A percentile compares a stretch with the other conserved stretches of the same genome.
These are phyloP conservation scores for Rutstroemia sp. DNA, from an alignment of 2,329 filamentous ascomycete species.

Conservation along the genomic window DNA sequence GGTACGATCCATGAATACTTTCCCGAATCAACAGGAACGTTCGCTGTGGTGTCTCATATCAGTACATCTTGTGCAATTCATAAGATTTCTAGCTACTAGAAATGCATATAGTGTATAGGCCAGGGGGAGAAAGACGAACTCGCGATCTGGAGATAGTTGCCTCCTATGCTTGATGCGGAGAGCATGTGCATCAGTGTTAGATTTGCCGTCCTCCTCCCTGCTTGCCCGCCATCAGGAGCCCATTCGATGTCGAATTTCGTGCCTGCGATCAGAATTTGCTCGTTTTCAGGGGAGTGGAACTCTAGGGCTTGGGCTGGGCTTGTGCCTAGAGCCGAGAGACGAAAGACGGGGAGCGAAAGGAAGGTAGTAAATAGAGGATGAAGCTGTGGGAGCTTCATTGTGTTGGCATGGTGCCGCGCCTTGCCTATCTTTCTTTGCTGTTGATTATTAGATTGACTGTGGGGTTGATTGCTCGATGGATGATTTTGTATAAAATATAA, in stretches of 20 bases:
- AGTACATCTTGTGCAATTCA: background rate
- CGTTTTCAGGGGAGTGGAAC: background rate
- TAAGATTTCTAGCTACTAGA: background rate
- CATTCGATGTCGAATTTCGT: background rate
- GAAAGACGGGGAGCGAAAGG: background rate
- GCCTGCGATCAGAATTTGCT: conserved; percentile 1
- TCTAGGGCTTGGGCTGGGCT: background rate
- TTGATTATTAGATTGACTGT: too few relatives aligned
- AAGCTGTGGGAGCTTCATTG: background rate
- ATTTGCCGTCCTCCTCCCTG: background rate
- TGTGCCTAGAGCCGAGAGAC: background rate
- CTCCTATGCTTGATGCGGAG: background rate
- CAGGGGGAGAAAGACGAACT: background rate
- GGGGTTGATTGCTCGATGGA: too few relatives aligned
- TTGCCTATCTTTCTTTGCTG: too few relatives aligned
- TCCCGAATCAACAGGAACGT: background rate
- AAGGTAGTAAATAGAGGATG: background rate
- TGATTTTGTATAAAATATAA: too few relatives aligned
- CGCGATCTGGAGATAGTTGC: background rate
- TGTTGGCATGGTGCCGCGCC: too few relatives aligned
- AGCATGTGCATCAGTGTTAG: background rate
- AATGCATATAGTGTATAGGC: background rate
- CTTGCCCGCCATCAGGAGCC: background rate
- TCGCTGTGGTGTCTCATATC: background rate
- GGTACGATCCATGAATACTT: background rate